Evolutionary conservation across 2,329 filamentous ascomycete species (phyloP), one percentile per base, ranked within the genome.

Genomic region (Xylaria sp.): DNA sequence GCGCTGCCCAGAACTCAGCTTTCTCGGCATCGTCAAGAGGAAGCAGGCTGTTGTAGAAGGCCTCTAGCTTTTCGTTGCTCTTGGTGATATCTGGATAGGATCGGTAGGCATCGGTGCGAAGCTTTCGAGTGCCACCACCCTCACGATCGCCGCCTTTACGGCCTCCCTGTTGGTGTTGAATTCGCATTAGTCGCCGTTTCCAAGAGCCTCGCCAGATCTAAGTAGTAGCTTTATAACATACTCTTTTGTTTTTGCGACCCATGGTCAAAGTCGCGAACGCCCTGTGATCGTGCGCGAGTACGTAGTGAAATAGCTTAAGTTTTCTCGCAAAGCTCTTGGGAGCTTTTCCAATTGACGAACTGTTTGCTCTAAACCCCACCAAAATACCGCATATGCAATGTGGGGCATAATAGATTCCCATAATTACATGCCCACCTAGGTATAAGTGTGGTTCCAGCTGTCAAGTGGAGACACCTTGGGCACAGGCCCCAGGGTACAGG

Each of bases 1-100:
- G 84, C 0, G 92, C 89, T 44, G 88, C 87, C 96, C 96, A 99
- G 82, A 98, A 98, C 10, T 88, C 86, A 65, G 89, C 85, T 76
- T 88, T 90, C 82, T 98, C 95, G 54, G 91, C 89, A 59, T 94
- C 92, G 0, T 92, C 86, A 8, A 98, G 83, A 68, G 94, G 88
- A 5, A 92, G 86, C 35, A 94, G 85, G 70, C 87, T 84, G 78
- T 97, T 91, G 85, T 99, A 99, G 84, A 92, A 98, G 72, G 86
- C 85, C 82, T 98, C 92, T 72, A 97, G 91, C 75, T 91, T 91
- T 78, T 92, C 91, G 81, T 99, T 97, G 75, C 90, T 84, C 84
- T 94, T 96, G 75, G 85, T 82, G 63, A 97, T 85, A 47, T 91
- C 86, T 21, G 86, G 82, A 78, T 88, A 90, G 6, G 77, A 78